These are phyloP conservation scores for Eutrema heterophyllum DNA, from an alignment of 345 rosid genomes.

Conservation along the genomic window DNA sequence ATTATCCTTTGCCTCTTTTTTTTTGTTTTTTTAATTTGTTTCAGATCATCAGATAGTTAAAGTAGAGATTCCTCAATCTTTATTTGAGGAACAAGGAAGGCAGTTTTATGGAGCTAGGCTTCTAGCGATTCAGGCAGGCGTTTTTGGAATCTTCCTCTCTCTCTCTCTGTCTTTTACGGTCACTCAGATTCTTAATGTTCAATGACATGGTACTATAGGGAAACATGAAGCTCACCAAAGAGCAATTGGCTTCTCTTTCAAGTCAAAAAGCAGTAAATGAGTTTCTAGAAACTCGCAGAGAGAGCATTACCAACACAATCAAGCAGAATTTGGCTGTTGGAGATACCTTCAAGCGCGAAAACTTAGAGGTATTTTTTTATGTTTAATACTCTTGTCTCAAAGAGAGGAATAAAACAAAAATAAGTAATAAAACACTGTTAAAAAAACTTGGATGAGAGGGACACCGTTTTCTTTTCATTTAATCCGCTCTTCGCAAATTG, in stretches of 20 bases:
- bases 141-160: not conserved
- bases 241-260: slow-evolving; percentile 71
- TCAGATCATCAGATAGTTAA: slow-evolving; percentile 95
- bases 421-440: slow-evolving; percentile 7
- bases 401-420: not conserved
- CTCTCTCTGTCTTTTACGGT: not conserved
- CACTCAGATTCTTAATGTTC: not conserved
- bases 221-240: slow-evolving; percentile 61
- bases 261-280: slow-evolving; percentile 80
- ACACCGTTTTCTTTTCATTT: slow-evolving; percentile 83
- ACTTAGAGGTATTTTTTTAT: slow-evolving; percentile 51
- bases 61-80: slow-evolving; percentile 75
- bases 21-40: not conserved
- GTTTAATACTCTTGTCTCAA: not conserved
- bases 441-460: slow-evolving; percentile 40
- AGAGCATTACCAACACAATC: slow-evolving; percentile 51
- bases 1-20: not conserved
- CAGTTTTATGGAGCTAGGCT: slow-evolving; percentile 89
- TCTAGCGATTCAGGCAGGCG: slow-evolving; percentile 71
- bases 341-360: slow-evolving; percentile 73
- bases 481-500: slow-evolving; percentile 65
- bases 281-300: slow-evolving; percentile 65
- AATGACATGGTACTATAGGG: slow-evolving; percentile 43
- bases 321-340: slow-evolving; percentile 77
- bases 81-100: slow-evolving; percentile 96